Conservation (phyloP, 2,329 filamentous ascomycete genomes). For the Leptographium lundbergii region DNA sequence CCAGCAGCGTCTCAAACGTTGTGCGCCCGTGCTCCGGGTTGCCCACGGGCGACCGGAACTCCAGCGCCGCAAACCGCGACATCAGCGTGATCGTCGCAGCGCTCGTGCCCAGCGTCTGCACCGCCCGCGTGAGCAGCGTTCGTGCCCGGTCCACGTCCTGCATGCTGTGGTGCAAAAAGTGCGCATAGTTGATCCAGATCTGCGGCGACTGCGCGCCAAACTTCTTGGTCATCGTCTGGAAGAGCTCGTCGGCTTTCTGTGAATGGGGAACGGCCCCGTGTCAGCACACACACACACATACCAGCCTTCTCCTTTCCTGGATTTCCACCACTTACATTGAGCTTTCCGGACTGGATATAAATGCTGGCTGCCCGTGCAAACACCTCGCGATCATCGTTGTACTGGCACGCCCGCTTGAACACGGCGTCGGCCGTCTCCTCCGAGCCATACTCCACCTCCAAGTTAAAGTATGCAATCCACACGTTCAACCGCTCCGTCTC, state of each 20-base stretch:
- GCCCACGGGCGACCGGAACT: slow-evolving; percentile 74
- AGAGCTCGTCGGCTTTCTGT: slow-evolving; percentile 79
- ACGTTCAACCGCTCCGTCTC: slow-evolving; percentile 89
- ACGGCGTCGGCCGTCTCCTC: slow-evolving; percentile 72
- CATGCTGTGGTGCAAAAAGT: slow-evolving; percentile 71
- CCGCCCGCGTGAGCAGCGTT: slow-evolving; percentile 67
- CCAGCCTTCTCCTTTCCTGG: too few species aligned
- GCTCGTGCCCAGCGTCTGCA: slow-evolving; percentile 59
- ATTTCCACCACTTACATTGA: slow-evolving; percentile 46
- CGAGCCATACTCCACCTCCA: slow-evolving; percentile 82
- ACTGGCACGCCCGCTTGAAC: slow-evolving; percentile 86
- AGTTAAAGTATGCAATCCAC: slow-evolving; percentile 88
- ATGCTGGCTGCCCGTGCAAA: slow-evolving; percentile 85
- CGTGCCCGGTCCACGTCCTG: slow-evolving; percentile 61
- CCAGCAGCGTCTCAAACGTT: slow-evolving; percentile 79
- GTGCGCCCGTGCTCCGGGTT: slow-evolving; percentile 87
- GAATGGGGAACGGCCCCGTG: not conserved
- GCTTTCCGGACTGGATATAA: slow-evolving; percentile 83
- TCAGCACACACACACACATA: not conserved
- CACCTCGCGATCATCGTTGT: slow-evolving; percentile 84
- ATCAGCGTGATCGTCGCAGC: slow-evolving; percentile 53
- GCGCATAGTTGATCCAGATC: slow-evolving; percentile 90
- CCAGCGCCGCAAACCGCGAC: slow-evolving; percentile 78
- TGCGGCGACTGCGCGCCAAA: slow-evolving; percentile 67
- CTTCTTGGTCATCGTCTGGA: slow-evolving; percentile 78